phyloP scores from a whole-genome alignment of 768 basidiomycete species.

The Naganishia onofrii region DNA sequence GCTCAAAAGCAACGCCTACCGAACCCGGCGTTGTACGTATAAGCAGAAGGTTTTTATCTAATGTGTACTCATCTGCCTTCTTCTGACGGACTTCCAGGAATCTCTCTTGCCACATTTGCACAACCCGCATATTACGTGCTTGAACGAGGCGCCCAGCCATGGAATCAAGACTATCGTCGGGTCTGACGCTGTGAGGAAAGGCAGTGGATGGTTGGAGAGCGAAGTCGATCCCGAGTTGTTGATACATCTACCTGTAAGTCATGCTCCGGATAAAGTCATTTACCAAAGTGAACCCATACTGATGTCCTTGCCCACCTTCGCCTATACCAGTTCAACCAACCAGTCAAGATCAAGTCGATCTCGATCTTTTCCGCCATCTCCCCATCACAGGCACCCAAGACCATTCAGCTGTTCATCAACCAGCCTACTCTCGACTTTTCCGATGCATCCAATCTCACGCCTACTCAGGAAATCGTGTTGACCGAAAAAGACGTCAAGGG shows the following conservation, averaged over 20 bases:
- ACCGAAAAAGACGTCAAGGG: slow-evolving; percentile 45
- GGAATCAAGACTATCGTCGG: slow-evolving; percentile 49
- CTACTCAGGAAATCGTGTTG: slow-evolving; percentile 49
- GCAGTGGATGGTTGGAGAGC: slow-evolving; percentile 49
- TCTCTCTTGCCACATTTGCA: slow-evolving; percentile 47
- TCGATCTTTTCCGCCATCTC: slow-evolving; percentile 45
- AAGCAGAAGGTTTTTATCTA: neutral
- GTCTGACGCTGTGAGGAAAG: slow-evolving; percentile 42
- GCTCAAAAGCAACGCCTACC: slow-evolving; percentile 29
- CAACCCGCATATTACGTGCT: slow-evolving; percentile 46
- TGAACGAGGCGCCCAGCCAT: slow-evolving; percentile 50
- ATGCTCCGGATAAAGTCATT: neutral
- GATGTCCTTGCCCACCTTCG: neutral
- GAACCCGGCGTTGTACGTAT: slow-evolving; percentile 29
- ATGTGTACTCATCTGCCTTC: neutral
- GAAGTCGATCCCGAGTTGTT: slow-evolving; percentile 51
- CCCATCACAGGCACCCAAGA: slow-evolving; percentile 48
- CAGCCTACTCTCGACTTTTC: slow-evolving; percentile 47
- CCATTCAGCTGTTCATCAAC: slow-evolving; percentile 52
- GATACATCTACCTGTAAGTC: slow-evolving; percentile 43
- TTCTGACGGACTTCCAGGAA: slow-evolving; percentile 32
- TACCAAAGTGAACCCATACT: neutral
- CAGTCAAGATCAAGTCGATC: slow-evolving; percentile 48
- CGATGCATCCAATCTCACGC: slow-evolving; percentile 41
- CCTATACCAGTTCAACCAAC: slow-evolving; percentile 43